phyloP scores from a whole-genome alignment of 495 filamentous ascomycete species.

The Jackrogersella multiformis region DNA sequence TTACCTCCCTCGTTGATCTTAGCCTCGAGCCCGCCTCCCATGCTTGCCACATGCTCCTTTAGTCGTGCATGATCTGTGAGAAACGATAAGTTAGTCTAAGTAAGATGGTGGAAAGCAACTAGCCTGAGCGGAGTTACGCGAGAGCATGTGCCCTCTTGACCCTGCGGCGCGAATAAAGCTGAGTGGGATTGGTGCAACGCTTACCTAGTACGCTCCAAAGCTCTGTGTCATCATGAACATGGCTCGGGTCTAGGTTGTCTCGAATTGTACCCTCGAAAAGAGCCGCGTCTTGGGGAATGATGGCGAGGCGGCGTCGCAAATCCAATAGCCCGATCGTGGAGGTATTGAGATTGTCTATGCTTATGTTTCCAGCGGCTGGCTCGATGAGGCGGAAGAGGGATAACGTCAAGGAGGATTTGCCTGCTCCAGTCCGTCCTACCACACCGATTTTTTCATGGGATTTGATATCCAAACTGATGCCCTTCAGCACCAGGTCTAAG shows the following conservation, averaged over 20 bases:
- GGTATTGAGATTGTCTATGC: constrained; percentile 88
- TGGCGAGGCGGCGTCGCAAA: constrained; percentile 88
- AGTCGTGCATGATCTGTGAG: constrained; percentile 86
- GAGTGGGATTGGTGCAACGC: constrained; percentile 52
- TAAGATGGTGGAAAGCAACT: constrained; percentile 23
- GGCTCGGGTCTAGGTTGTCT: constrained; percentile 94
- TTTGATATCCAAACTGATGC: constrained; percentile 90
- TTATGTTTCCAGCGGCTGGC: constrained; percentile 78
- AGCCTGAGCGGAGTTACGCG: constrained; percentile 21
- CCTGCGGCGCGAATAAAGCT: constrained; percentile 29
- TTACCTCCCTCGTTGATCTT: constrained; percentile 92
- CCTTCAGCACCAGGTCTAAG: constrained; percentile 90
- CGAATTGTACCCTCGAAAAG: constrained; percentile 96
- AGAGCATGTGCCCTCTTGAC: constrained; percentile 32
- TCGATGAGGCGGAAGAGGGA: constrained; percentile 97
- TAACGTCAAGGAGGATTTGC: constrained; percentile 94
- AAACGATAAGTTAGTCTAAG: constrained; percentile 41
- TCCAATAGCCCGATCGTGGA: constrained; percentile 90
- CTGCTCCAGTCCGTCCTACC: constrained; percentile 94
- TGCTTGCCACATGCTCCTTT: constrained; percentile 86
- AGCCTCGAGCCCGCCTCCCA: constrained; percentile 91
- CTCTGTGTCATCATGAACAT: constrained; percentile 96
- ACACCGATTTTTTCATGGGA: constrained; percentile 98
- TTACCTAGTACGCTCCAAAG: constrained; percentile 95
- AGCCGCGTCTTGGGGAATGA: constrained; percentile 98